Evolutionary conservation across 1,139 yeast species (phyloP).

Genomic region (Magnusiomyces tetraspermus): DNA sequence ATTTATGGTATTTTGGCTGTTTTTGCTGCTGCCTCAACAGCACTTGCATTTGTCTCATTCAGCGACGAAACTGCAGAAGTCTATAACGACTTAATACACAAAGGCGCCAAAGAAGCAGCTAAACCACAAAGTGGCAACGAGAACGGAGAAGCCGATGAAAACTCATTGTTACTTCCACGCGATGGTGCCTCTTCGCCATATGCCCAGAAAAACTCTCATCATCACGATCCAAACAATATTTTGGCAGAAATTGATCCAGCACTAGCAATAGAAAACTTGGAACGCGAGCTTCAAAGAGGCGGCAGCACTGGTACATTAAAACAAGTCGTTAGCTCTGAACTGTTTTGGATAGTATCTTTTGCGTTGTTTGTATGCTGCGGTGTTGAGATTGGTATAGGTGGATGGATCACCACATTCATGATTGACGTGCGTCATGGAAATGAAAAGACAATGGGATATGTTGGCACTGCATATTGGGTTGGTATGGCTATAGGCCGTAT

Average conservation of each 20-base stretch:
- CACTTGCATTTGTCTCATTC: slow-evolving; percentile 17
- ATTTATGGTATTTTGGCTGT: slow-evolving; percentile 45
- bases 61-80: slow-evolving; percentile 18
- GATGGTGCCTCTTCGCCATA: not conserved
- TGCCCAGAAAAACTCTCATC: not conserved
- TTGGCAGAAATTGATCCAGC: not conserved
- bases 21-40: slow-evolving; percentile 27
- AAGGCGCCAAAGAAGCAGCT: not conserved
- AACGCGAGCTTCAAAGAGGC: not conserved
- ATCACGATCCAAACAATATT: not conserved
- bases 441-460: slow-evolving; percentile 44
- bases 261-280: not conserved
- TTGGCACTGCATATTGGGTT: slow-evolving; percentile 64
- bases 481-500: slow-evolving; percentile 59
- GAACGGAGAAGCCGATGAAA: not conserved
- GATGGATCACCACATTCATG: slow-evolving; percentile 61
- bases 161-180: not conserved
- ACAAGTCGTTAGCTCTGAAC: slow-evolving; percentile 17
- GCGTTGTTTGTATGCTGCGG: slow-evolving; percentile 60
- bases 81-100: slow-evolving; percentile 9
- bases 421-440: slow-evolving; percentile 47
- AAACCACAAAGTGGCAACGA: no score
- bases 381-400: slow-evolving; percentile 57
- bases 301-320: not conserved
- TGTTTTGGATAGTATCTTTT: slow-evolving; percentile 45